These are phyloP conservation scores for Lonicera japonica DNA, from an alignment of 129 eudicot genomes.

Conservation along the genomic window DNA sequence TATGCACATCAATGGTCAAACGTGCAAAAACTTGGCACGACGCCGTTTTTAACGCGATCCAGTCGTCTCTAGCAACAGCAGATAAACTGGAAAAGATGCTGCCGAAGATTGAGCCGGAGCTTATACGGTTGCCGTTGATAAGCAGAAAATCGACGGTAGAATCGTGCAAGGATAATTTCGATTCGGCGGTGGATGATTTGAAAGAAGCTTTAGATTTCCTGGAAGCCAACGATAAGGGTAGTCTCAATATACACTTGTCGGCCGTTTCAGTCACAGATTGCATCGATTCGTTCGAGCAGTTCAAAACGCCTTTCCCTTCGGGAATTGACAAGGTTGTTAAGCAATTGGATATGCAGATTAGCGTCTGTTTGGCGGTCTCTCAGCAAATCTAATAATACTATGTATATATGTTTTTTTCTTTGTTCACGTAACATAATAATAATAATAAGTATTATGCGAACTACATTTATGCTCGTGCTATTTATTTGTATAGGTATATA, in stretches of 20 bases:
- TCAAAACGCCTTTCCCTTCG: neutral
- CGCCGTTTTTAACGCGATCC: constrained; percentile 11
- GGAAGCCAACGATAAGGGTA: neutral
- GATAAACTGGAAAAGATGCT: neutral
- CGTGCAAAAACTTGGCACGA: constrained; percentile 12
- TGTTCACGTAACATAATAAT: too few species aligned
- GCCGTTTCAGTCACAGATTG: neutral
- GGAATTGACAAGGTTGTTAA: neutral
- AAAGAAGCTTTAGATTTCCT: neutral
- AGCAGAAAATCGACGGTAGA: neutral
- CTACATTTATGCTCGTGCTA: too few species aligned
- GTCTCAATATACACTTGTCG: constrained; percentile 7
- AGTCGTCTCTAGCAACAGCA: neutral
- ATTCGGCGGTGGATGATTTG: neutral
- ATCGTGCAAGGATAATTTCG: constrained; percentile 12
- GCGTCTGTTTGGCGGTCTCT: constrained; percentile 13
- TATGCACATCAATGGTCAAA: constrained; percentile 16
- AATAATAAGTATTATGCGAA: too few species aligned
- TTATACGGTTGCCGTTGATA: neutral
- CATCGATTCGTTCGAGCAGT: neutral
- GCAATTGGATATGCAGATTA: neutral
- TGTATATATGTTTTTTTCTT: too few species aligned
- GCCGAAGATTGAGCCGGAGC: neutral
- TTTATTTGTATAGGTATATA: too few species aligned
- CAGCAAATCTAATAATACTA: constrained; percentile 5